Evolutionary conservation across 768 basidiomycete genomes (phyloP), one percentile per base, ranked within the genome.

Genomic region (Mycena indigotica): DNA sequence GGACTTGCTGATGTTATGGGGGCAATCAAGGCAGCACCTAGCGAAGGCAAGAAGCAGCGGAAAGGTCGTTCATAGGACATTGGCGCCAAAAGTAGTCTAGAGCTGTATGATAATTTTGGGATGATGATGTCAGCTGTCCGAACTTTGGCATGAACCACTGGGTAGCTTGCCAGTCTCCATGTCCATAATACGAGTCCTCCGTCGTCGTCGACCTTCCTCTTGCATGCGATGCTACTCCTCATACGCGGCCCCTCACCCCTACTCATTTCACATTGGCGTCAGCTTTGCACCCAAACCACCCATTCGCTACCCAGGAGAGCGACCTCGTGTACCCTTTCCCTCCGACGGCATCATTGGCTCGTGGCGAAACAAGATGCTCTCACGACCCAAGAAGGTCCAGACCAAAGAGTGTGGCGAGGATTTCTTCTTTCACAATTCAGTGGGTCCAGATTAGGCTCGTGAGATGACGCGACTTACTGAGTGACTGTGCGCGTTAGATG

Each of bases 211-310:
- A 44, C 41, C n/a, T 8, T 19, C 41, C 15, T 8, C 21, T 23
- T 19, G 13, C 41, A 8, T 44, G 41, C 41, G 21, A 19, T 23
- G 41, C 41, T 44, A 8, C 21, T 44, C 41, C 13, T 44, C 41
- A 8, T 52, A 56, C 12, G 10, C 60, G 1, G 32, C 48, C 39
- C 4, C 52, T 17, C 58, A 55, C 19, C 62, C 58, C 5, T 63
- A 56, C 39, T 57, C 58, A 2, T 63, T 63, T 40, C 48, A 50
- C 21, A 52, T 63, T 24, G 62, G 62, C 45, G 62, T 40, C 28
- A 60, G 58, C 32, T 63, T 63, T 24, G 62, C 62, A 17, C 62
- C 62, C 15, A 63, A 63, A 28, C 62, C 62, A 17, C 30, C 52
- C 2, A 12, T 40, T 6, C 58, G 52, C 25, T 56, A 54, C n/a